Conservation (phyloP, 2,329 filamentous ascomycete genomes). For the Aspergillus carbonarius region DNA sequence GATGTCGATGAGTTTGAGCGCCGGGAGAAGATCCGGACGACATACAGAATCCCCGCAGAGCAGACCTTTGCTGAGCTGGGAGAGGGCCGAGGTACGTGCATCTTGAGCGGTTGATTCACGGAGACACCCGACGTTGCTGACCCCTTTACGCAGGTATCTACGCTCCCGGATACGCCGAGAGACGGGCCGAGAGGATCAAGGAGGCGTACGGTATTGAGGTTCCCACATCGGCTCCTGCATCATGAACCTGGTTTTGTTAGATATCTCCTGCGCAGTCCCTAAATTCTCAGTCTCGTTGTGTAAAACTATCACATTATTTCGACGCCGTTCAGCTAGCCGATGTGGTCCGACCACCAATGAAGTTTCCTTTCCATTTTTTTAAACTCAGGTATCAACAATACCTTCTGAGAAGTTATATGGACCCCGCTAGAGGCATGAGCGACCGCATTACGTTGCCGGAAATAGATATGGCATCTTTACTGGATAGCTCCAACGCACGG, state of each 20-base stretch:
- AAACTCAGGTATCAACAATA: not conserved
- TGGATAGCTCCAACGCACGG: not conserved
- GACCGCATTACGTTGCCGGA: not conserved
- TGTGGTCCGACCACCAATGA: constrained; percentile 19
- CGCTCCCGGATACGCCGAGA: constrained; percentile 78
- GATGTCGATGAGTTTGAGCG: constrained; percentile 72
- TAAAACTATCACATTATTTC: constrained; percentile 29
- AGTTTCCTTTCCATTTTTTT: constrained; percentile 13
- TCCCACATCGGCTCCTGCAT: constrained; percentile 54
- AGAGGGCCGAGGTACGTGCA: constrained; percentile 75
- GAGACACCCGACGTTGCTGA: constrained; percentile 13
- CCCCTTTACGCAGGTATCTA: constrained; percentile 63
- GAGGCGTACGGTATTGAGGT: constrained; percentile 87
- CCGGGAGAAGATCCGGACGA: constrained; percentile 72
- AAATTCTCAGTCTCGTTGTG: constrained; percentile 25
- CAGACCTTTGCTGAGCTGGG: constrained; percentile 80
- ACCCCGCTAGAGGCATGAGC: not conserved
- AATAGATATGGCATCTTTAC: not conserved
- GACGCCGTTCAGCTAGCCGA: constrained; percentile 23
- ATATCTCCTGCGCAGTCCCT: constrained; percentile 20
- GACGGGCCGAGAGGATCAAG: constrained; percentile 76
- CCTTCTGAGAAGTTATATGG: not conserved
- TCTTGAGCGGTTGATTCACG: not conserved
- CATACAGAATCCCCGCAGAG: constrained; percentile 70
- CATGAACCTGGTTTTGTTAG: constrained; percentile 32